Base-by-base conservation (phyloP, 805 yeast genomes). In the Candida rishiriensis region DNA sequence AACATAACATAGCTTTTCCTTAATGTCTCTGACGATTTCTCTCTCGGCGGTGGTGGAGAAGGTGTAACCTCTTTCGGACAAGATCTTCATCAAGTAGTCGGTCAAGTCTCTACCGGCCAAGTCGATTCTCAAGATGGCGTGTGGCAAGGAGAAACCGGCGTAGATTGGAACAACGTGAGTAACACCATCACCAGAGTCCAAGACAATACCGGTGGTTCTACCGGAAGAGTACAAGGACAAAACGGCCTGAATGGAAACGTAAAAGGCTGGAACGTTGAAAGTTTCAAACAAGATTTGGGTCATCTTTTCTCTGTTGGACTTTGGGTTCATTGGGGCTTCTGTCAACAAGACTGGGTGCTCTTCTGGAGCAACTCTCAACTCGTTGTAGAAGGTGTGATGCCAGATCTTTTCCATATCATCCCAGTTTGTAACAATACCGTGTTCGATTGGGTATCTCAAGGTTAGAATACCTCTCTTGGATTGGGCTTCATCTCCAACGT, bases 331-430 rank as follows among this genome's bases (percentile, higher is more conserved):
- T 75, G 99, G 99, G 57, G 99, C 99, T 83, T 93, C 99, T 59
- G 99, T 93, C 76, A 93, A 84, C 72, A 93, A 78, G 64, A 91
- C 96, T 71, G 98, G 97, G 82, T 93, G 99, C 78, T 93, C 99
- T 77, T 93, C 99, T 75, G 98, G 98, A 50, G 97, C 97, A 71
- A 93, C 97, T 79, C 98, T 88, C 76, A 93, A 85, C 79, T 93
- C 99, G 78, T 93, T 93, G 91, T 90, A 91, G 83, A 93, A 93
- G 64, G 98, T 93, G 83, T 93, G 99, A 76, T 93, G 98, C 99
- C 99, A 93, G 81, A 93, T 93, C 79, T 91, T 91, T 80, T 93
- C 99, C 99, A 93, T 93, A 71, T 93, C 99, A 72, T 91, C 97
- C 99, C 99, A 93, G 89, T 93, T 89, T 76, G 96, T 91, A 57